Base-by-base conservation (phyloP, 345 rosid species). In the Hibiscus tridactylites region DNA sequence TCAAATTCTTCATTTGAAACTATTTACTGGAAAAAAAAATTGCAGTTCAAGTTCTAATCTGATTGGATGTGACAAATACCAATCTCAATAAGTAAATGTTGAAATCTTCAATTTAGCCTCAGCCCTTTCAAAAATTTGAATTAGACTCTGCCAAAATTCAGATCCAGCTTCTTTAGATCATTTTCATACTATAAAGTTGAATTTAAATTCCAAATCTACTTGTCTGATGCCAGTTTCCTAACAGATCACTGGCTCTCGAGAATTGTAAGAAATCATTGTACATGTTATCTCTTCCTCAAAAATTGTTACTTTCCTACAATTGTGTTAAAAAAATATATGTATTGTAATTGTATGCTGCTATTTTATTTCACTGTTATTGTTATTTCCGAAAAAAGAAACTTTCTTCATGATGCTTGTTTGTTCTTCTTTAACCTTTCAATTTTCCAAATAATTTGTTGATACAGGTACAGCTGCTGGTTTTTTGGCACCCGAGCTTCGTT, bases 91-190 rank as follows among this genome's bases (percentile, higher is more conserved):
- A 44, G 12, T 67, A 29, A 16, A 16, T 8, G 29, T 50, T 50
- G 60, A n/a, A 49, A 9, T 29, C 44, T 21, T 28, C 29, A 46
- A 9, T 49, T 28, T 50, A 5, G 15, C 28, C 44, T 37, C 33
- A 1, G 3, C 37, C 28, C 26, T 31, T 31, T 28, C 6, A 29
- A 47, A 52, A 49, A 59, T 29, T 68, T 19, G 2, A 4, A 9
- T n/a, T 50, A 3, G 42, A 68, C 3, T 5, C 9, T 11, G 44
- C 46, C 4, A 21, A n/a, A 29, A 29, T 52, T 16, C 60, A 29
- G 44, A 50, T 50, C 71, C n/a, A 68, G 59, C 44, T 68, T 68
- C 59, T 50, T 68, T 67, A 67, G 26, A 28, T 50, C 58, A 28
- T 49, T 29, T 19, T 29, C 28, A n/a, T 16, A 6, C 19, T 47